A percentile compares a stretch with the other conserved stretches of the same genome.
Conservation (phyloP, 768 basidiomycete species). For the Plicaturopsis crispa region DNA sequence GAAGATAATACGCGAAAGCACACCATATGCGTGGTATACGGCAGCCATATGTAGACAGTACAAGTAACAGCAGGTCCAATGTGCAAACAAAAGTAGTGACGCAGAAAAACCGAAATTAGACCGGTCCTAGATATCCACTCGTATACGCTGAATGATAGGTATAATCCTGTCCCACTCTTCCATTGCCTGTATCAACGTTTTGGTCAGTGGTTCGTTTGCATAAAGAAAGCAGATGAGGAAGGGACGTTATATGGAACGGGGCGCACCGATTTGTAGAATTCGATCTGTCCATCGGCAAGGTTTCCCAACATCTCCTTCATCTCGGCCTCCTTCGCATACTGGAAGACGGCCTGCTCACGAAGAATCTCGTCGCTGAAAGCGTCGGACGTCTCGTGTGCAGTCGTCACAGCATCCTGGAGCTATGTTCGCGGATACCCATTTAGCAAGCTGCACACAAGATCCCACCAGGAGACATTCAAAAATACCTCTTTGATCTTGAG, state of each 20-base stretch:
- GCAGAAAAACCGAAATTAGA: not conserved
- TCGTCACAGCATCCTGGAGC: constrained; percentile 95
- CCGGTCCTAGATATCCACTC: constrained; percentile 77
- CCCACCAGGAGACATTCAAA: too few relatives aligned
- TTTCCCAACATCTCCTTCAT: constrained; percentile 94
- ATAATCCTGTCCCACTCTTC: constrained; percentile 97
- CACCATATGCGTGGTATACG: too few relatives aligned
- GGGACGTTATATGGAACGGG: too few relatives aligned
- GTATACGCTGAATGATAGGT: constrained; percentile 88
- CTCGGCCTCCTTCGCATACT: constrained; percentile 85
- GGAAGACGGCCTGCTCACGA: constrained; percentile 85
- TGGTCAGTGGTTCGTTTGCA: constrained; percentile 4
- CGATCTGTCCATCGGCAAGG: constrained; percentile 91
- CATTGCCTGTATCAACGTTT: constrained; percentile 55
- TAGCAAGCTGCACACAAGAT: too few relatives aligned
- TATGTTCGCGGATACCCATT: too few relatives aligned
- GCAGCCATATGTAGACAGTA: too few relatives aligned
- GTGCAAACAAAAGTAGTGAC: not conserved
- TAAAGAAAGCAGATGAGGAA: constrained; percentile 1
- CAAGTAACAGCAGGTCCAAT: too few relatives aligned
- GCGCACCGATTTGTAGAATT: constrained; percentile 80
- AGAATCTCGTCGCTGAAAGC: constrained; percentile 95
- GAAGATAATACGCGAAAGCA: too few relatives aligned
- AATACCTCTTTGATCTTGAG: constrained; percentile 90
- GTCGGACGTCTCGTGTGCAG: constrained; percentile 91